Evolutionary conservation across 2,329 filamentous ascomycete species (phyloP).

Genomic region (Ophiocordyceps sinensis): DNA sequence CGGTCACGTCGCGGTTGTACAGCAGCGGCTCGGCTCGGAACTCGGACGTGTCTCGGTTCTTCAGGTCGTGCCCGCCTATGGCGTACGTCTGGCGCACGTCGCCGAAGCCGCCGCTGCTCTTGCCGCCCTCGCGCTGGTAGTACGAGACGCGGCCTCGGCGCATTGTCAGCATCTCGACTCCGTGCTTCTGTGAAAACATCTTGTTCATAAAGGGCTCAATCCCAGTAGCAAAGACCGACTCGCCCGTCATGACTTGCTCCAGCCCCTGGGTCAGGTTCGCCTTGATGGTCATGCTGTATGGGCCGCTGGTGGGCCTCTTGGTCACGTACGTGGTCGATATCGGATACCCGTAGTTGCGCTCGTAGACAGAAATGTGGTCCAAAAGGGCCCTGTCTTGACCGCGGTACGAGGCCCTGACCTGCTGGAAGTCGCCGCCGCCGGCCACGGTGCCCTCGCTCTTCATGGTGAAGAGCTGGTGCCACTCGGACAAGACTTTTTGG

Average conservation of each 20-base stretch:
- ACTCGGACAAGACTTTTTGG: conserved; percentile 20
- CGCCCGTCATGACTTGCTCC: conserved; percentile 20
- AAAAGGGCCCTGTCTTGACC: conserved; percentile 4
- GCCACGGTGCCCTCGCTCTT: conserved; percentile 34
- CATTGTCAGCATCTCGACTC: conserved; percentile 27
- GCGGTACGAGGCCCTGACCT: conserved; percentile 5
- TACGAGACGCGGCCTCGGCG: conserved; percentile 46
- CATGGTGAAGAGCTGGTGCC: conserved; percentile 44
- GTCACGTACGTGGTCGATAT: background rate
- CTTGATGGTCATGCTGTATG: conserved; percentile 11
- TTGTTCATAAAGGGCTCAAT: conserved; percentile 37
- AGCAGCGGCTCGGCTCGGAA: conserved; percentile 23
- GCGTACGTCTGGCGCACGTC: conserved; percentile 40
- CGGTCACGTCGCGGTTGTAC: conserved; percentile 42
- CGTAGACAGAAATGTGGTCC: conserved; percentile 5
- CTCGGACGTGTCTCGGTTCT: conserved; percentile 4
- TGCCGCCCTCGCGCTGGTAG: conserved; percentile 28
- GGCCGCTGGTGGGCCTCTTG: background rate
- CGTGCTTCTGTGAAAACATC: conserved; percentile 7
- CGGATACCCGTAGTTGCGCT: background rate
- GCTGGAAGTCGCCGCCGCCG: conserved; percentile 25
- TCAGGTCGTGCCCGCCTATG: conserved; percentile 27
- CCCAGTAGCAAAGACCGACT: conserved; percentile 39
- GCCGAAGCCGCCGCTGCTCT: conserved; percentile 33
- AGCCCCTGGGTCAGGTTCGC: conserved; percentile 25